These are phyloP conservation scores for Dalbergia oliveri DNA, from an alignment of 306 rosid genomes.

Conservation along the genomic window DNA sequence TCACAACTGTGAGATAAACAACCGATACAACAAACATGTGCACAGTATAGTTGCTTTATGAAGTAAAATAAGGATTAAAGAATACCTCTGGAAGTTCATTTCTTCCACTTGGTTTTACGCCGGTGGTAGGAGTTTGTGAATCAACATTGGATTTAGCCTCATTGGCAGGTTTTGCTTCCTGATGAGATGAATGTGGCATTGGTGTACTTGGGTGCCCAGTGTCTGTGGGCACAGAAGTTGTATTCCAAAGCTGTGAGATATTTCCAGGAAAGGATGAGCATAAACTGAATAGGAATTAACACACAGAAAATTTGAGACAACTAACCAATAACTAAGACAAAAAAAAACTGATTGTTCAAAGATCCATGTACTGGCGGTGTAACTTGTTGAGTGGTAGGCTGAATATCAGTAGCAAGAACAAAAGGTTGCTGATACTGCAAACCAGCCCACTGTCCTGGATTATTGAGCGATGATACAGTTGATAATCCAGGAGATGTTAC, in stretches of 20 bases:
- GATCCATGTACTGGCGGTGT: slow-evolving; percentile 56
- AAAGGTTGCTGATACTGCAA: slow-evolving; percentile 68
- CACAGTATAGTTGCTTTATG: slow-evolving; percentile 17
- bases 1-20: slow-evolving; percentile 42
- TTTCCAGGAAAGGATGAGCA: slow-evolving; percentile 48
- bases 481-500: slow-evolving; percentile 57
- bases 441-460: slow-evolving; percentile 62
- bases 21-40: slow-evolving; percentile 25
- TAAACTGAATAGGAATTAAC: slow-evolving; percentile 24
- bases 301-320: slow-evolving; percentile 40
- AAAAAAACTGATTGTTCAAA: slow-evolving; percentile 71
- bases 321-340: slow-evolving; percentile 37
- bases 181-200: slow-evolving; percentile 57
- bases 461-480: slow-evolving; percentile 48
- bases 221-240: slow-evolving; percentile 41
- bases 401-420: slow-evolving; percentile 57
- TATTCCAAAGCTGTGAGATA: slow-evolving; percentile 65
- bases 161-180: slow-evolving; percentile 49
- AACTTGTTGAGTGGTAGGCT: slow-evolving; percentile 62
- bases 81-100: slow-evolving; percentile 84
- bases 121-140: slow-evolving; percentile 59
- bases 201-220: slow-evolving; percentile 62
- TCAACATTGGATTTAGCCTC: slow-evolving; percentile 47
- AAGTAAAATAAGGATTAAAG: slow-evolving; percentile 34
- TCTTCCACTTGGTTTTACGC: slow-evolving; percentile 69